These are phyloP conservation scores for Lactarius sp. DNA, from an alignment of 768 basidiomycete species.

Conservation along the genomic window DNA sequence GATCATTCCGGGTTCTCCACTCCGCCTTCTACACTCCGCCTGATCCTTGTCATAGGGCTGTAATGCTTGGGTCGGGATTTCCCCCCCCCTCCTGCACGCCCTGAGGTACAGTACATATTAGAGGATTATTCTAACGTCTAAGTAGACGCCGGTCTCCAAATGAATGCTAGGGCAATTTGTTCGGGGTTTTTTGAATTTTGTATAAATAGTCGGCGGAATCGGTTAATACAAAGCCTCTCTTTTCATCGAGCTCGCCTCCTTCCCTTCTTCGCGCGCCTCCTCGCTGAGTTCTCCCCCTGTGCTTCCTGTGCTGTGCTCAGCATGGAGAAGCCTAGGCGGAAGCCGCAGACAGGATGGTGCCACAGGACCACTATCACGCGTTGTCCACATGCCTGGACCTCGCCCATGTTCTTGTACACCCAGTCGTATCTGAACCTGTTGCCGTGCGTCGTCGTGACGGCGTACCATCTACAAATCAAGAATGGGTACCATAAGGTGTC, in stretches of 20 bases:
- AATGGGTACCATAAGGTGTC: background rate
- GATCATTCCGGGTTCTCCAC: too few species aligned
- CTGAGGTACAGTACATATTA: too few species aligned
- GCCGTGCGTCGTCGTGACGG: background rate
- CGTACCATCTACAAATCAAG: background rate
- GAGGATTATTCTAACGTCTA: too few species aligned
- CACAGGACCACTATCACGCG: background rate
- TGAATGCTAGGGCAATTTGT: background rate
- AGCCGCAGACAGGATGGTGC: slow-evolving; percentile 1
- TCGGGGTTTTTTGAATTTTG: background rate
- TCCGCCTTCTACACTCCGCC: too few species aligned
- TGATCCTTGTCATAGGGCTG: background rate
- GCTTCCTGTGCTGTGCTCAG: background rate
- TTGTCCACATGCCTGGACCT: background rate
- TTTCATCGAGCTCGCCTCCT: background rate
- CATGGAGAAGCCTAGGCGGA: background rate
- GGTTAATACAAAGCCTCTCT: background rate
- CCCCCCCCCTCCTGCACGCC: background rate
- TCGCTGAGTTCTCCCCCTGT: slow-evolving; percentile 11
- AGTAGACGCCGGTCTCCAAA: background rate
- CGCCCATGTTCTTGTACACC: background rate
- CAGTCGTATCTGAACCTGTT: background rate
- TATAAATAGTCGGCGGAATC: background rate
- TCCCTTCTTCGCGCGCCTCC: background rate
- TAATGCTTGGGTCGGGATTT: background rate